Percentiles rank a stretch among this genome's conserved stretches.
phyloP scores from a whole-genome alignment of 2,329 filamentous ascomycete genomes.

The Thermomyces lanuginosus region DNA sequence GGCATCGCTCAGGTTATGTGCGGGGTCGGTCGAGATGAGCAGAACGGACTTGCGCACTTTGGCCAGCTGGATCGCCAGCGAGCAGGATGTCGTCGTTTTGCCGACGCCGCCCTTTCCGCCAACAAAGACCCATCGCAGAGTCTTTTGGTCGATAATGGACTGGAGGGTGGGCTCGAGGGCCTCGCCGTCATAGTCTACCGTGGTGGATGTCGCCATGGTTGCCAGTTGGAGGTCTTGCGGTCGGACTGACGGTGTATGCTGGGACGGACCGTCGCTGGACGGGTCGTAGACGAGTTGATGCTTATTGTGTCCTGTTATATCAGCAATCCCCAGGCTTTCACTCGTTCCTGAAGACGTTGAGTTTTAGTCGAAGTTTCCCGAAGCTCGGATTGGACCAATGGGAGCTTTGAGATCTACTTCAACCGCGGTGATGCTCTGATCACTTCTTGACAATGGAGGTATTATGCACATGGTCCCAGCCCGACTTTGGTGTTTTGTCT shows the following conservation, averaged over 20 bases:
- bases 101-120: constrained; percentile 96
- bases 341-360: background rate
- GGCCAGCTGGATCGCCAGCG: constrained; percentile 91
- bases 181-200: constrained; percentile 41
- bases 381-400: constrained; percentile 8
- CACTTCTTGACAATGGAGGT: too few species aligned
- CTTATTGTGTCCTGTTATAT: background rate
- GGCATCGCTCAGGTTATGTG: constrained; percentile 93
- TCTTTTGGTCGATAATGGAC: constrained; percentile 85
- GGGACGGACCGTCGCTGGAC: too few species aligned
- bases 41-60: constrained; percentile 88
- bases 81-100: constrained; percentile 99
- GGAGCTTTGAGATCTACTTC: background rate
- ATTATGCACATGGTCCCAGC: too few species aligned
- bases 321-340: background rate
- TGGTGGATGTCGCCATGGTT: constrained; percentile 17
- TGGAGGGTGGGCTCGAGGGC: constrained; percentile 83
- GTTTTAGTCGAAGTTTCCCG: constrained; percentile 17
- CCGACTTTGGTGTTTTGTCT: too few species aligned
- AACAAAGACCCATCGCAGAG: constrained; percentile 96
- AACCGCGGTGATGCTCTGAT: too few species aligned
- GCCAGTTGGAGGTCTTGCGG: background rate
- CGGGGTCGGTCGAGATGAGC: constrained; percentile 94
- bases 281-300: background rate
- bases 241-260: too few species aligned